Conservation (phyloP, 2,329 filamentous ascomycete species). For the Colletotrichum shisoi region DNA sequence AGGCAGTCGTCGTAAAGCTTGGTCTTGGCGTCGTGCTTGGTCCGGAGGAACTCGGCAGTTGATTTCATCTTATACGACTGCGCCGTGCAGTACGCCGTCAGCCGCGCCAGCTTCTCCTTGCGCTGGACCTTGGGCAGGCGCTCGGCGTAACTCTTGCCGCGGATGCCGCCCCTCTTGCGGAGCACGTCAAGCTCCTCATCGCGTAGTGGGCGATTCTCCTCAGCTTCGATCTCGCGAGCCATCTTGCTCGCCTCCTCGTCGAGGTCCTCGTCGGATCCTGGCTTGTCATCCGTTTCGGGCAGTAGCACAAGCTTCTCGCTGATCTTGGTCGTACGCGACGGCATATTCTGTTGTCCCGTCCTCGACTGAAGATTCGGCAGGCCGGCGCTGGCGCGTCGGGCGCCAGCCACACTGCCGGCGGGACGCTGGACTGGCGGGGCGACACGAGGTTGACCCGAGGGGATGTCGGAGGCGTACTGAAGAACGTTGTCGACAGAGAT, state of each 20-base stretch:
- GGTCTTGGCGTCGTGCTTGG: constrained; percentile 86
- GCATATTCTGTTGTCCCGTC: constrained; percentile 68
- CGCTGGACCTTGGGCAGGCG: constrained; percentile 86
- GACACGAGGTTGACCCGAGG: constrained; percentile 86
- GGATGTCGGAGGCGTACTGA: constrained; percentile 92
- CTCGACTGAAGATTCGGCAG: constrained; percentile 51
- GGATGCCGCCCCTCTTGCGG: constrained; percentile 67
- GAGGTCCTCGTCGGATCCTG: constrained; percentile 61
- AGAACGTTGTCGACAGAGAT: constrained; percentile 95
- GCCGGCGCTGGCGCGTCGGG: constrained; percentile 33
- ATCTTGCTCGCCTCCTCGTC: constrained; percentile 53
- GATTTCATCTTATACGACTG: constrained; percentile 89
- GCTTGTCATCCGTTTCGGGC: constrained; percentile 76
- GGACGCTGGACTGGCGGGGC: constrained; percentile 64
- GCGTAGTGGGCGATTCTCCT: constrained; percentile 69
- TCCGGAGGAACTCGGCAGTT: constrained; percentile 87
- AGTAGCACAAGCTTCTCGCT: constrained; percentile 96
- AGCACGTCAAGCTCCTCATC: constrained; percentile 74
- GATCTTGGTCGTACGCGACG: constrained; percentile 88
- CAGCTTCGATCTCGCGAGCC: constrained; percentile 56
- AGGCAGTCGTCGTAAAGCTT: constrained; percentile 98
- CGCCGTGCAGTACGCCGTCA: constrained; percentile 96
- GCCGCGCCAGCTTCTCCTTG: constrained; percentile 83
- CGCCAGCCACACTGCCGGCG: constrained; percentile 42
- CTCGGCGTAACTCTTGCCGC: constrained; percentile 91